These are phyloP conservation scores for Hypholoma fasciculare DNA, from an alignment of 768 basidiomycete genomes.

Conservation along the genomic window DNA sequence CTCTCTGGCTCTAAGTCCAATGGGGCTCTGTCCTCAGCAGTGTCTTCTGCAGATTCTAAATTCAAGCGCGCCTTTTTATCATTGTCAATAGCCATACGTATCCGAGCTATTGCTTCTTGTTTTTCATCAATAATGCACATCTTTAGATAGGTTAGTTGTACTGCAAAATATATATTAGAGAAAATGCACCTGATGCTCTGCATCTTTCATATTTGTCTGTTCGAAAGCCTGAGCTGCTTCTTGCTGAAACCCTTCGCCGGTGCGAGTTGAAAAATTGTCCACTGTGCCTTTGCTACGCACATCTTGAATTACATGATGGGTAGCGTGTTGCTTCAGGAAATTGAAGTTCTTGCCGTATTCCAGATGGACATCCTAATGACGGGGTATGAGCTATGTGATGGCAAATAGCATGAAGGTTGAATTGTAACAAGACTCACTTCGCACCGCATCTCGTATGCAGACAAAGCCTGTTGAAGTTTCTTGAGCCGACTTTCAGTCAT, in stretches of 20 bases:
- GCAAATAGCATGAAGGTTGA: too few relatives aligned
- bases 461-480: constrained; percentile 12
- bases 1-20: background rate
- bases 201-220: constrained; percentile 28
- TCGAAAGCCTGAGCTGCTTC: constrained; percentile 25
- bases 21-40: background rate
- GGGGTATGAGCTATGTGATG: background rate
- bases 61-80: constrained; percentile 7
- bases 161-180: background rate
- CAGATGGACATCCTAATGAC: constrained; percentile 15
- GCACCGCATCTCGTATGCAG: constrained; percentile 16
- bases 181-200: constrained; percentile 16
- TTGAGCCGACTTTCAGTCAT: constrained; percentile 23
- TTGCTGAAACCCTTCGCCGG: constrained; percentile 32
- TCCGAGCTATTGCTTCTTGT: constrained; percentile 26
- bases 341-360: constrained; percentile 27
- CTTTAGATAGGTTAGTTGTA: constrained; percentile 10
- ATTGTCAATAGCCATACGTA: constrained; percentile 23
- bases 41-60: constrained; percentile 6
- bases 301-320: constrained; percentile 21
- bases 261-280: constrained; percentile 26
- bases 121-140: constrained; percentile 25
- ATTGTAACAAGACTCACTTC: background rate
- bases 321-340: constrained; percentile 29
- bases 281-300: constrained; percentile 25